Percentiles rank a stretch among this genome's conserved stretches.
These are phyloP conservation scores for Penicillium roqueforti DNA, from an alignment of 495 filamentous ascomycete species.

Conservation along the genomic window DNA sequence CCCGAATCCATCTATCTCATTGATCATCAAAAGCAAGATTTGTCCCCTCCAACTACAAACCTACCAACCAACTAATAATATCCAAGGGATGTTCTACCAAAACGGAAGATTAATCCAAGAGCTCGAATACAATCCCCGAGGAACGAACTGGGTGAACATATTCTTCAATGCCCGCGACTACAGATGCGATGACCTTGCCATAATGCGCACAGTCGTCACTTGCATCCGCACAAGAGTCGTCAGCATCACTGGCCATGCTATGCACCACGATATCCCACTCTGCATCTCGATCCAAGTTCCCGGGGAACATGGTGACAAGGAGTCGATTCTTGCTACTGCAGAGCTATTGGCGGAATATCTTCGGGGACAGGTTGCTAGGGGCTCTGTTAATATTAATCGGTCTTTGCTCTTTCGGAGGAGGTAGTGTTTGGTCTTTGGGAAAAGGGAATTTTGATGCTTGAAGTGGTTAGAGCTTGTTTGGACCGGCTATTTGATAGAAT, in stretches of 20 bases:
- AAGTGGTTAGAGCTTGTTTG: background rate
- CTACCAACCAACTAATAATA: background rate
- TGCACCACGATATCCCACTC: background rate
- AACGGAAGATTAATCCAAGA: background rate
- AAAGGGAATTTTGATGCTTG: background rate
- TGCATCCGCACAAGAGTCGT: slow-evolving; percentile 7
- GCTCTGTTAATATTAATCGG: background rate
- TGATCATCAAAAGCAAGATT: background rate
- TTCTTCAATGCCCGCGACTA: background rate
- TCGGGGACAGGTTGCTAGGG: background rate
- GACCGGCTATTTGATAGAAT: background rate
- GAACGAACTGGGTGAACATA: slow-evolving; percentile 1
- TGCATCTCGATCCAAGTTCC: slow-evolving; percentile 4
- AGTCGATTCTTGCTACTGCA: slow-evolving; percentile 5
- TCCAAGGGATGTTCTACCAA: slow-evolving; percentile 5
- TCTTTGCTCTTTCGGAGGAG: slow-evolving; percentile 1
- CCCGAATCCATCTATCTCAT: background rate
- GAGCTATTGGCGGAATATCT: slow-evolving; percentile 1
- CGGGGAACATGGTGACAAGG: background rate
- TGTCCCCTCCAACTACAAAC: background rate
- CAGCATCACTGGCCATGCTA: background rate
- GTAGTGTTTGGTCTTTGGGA: background rate
- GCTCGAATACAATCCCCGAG: background rate
- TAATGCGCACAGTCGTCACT: slow-evolving; percentile 4
- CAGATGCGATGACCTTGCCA: background rate